phyloP scores from a whole-genome alignment of 2,329 filamentous ascomycete species.

The Phaeosphaeriaceae sp. region DNA sequence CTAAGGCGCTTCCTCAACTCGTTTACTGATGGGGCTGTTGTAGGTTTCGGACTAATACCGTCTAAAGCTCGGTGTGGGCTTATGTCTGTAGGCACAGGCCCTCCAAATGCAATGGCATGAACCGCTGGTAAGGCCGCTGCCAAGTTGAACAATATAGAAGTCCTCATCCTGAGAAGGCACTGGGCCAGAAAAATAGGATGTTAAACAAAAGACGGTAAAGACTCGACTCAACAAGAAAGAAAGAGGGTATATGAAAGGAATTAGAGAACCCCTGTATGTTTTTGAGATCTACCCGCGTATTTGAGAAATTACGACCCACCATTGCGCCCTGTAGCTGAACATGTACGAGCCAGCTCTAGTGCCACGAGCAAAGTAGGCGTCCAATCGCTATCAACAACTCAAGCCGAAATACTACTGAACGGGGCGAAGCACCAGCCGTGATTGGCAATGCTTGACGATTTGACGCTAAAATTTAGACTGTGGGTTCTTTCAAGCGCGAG shows the following conservation, averaged over 20 bases:
- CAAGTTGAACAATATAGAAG: slow-evolving; percentile 12
- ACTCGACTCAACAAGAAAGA: neutral
- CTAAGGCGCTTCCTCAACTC: slow-evolving; percentile 25
- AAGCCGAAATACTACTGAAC: slow-evolving; percentile 1
- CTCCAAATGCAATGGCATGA: slow-evolving; percentile 28
- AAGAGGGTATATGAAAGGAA: neutral
- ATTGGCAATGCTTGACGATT: neutral
- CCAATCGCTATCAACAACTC: neutral
- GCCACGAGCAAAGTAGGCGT: slow-evolving; percentile 5
- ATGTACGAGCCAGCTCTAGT: neutral
- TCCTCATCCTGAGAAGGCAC: slow-evolving; percentile 9
- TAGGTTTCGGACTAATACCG: slow-evolving; percentile 28
- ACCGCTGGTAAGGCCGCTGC: slow-evolving; percentile 21
- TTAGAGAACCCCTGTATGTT: neutral
- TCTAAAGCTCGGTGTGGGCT: slow-evolving; percentile 14
- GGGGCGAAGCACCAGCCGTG: slow-evolving; percentile 1
- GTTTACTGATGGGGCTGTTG: slow-evolving; percentile 24
- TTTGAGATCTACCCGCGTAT: slow-evolving; percentile 4
- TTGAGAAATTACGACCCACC: slow-evolving; percentile 8
- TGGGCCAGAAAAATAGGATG: neutral
- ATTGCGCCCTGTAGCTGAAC: slow-evolving; percentile 5
- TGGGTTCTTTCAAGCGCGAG: neutral
- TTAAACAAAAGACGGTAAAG: neutral
- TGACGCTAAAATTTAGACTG: neutral
- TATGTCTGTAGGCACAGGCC: slow-evolving; percentile 23